These are phyloP conservation scores for Aspergillus transmontanensis DNA, from an alignment of 2,329 filamentous ascomycete genomes.

Conservation along the genomic window DNA sequence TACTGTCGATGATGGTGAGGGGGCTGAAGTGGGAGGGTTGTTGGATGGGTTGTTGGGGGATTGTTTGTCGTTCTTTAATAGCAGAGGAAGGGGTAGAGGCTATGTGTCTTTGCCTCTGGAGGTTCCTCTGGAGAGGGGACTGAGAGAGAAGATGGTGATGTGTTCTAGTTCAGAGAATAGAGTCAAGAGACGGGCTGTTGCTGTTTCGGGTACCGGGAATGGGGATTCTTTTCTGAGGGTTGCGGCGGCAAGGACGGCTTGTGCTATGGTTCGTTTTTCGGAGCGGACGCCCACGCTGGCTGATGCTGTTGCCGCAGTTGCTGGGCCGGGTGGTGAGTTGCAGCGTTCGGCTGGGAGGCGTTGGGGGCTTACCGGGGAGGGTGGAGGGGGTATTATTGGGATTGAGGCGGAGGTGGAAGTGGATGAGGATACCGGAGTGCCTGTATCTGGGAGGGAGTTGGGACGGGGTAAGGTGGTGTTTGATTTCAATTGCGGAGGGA, in stretches of 20 bases:
- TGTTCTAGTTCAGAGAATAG: not conserved
- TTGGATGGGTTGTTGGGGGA: not conserved
- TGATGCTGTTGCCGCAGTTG: conserved; percentile 64
- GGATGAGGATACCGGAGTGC: conserved; percentile 45
- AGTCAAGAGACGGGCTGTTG: conserved; percentile 48
- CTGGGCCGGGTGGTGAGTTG: conserved; percentile 72
- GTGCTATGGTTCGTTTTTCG: conserved; percentile 70
- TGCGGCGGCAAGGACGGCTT: conserved; percentile 70
- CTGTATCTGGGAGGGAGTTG: conserved; percentile 31
- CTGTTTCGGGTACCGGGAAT: conserved; percentile 79
- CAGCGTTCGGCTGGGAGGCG: conserved; percentile 72
- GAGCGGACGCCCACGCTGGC: conserved; percentile 49
- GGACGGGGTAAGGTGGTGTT: conserved; percentile 61
- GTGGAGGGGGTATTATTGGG: conserved; percentile 83
- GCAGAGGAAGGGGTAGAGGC: not conserved
- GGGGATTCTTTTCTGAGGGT: conserved; percentile 82
- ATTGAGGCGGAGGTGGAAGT: conserved; percentile 59
- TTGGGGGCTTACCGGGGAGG: conserved; percentile 75
- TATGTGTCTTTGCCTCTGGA: not conserved
- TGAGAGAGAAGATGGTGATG: not conserved
- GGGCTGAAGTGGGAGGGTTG: not conserved
- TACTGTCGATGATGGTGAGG: not conserved
- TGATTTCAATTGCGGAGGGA: conserved; percentile 83
- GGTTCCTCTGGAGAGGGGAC: not conserved
- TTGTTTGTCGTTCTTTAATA: not conserved